These are phyloP conservation scores for Saccharata proteae DNA, from an alignment of 2,329 filamentous ascomycete species.

Conservation along the genomic window DNA sequence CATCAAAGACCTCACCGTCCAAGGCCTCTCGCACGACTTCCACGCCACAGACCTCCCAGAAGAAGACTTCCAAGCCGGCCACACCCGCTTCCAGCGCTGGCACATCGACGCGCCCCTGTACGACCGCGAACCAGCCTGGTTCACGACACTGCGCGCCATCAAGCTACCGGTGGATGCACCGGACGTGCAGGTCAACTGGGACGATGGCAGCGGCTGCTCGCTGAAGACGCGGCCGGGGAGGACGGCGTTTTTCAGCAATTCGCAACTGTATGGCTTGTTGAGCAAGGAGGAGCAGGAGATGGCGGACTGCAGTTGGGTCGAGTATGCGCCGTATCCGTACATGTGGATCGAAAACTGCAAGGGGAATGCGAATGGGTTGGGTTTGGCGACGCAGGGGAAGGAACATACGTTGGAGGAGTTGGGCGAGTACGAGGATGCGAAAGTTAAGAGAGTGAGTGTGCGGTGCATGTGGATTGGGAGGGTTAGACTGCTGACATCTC, in stretches of 20 bases:
- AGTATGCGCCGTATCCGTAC: conserved; percentile 35
- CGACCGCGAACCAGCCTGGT: conserved; percentile 29
- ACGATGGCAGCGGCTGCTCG: conserved; percentile 29
- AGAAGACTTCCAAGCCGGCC: conserved; percentile 33
- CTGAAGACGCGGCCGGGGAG: conserved; percentile 33
- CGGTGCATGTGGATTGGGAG: background rate
- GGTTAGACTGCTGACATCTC: too few species aligned
- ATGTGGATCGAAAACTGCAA: conserved; percentile 31
- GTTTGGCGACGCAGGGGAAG: conserved; percentile 26
- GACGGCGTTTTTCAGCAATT: conserved; percentile 33
- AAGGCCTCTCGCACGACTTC: conserved; percentile 24
- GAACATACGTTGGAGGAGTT: conserved; percentile 29
- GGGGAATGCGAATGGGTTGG: conserved; percentile 29
- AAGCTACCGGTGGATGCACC: conserved; percentile 26
- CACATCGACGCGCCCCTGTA: conserved; percentile 38
- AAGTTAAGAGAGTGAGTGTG: conserved; percentile 19
- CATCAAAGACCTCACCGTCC: conserved; percentile 25
- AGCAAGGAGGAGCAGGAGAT: conserved; percentile 29
- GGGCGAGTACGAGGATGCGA: conserved; percentile 22
- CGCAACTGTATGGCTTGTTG: conserved; percentile 31
- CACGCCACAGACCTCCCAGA: conserved; percentile 30
- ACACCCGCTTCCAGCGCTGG: conserved; percentile 37
- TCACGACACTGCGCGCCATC: conserved; percentile 30
- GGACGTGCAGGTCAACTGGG: conserved; percentile 29
- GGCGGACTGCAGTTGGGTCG: conserved; percentile 34